phyloP scores from a whole-genome alignment of 768 basidiomycete species.

The Sporobolomyces pararoseus region DNA sequence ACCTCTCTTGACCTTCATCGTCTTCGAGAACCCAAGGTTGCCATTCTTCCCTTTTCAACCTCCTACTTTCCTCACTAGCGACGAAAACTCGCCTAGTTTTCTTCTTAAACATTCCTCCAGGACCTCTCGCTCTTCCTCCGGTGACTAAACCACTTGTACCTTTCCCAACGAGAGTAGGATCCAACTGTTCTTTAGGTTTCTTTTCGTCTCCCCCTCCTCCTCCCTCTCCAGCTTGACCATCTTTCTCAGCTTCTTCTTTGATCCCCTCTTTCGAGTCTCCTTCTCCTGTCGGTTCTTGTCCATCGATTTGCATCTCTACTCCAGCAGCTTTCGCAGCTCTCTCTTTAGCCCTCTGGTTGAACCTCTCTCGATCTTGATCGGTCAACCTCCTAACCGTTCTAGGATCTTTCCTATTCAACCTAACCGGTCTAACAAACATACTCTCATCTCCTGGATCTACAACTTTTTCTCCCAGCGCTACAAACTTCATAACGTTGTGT shows the following conservation, averaged over 20 bases:
- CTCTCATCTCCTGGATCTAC: slow-evolving; percentile 64
- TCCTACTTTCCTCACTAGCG: slow-evolving; percentile 70
- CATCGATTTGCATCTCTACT: slow-evolving; percentile 22
- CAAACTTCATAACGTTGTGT: slow-evolving; percentile 89
- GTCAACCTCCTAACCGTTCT: slow-evolving; percentile 47
- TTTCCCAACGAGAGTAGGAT: slow-evolving; percentile 32
- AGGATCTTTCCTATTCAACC: slow-evolving; percentile 80
- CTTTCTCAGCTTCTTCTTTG: slow-evolving; percentile 8
- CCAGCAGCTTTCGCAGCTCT: slow-evolving; percentile 5
- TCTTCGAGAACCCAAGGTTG: slow-evolving; percentile 86
- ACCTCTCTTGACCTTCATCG: slow-evolving; percentile 67
- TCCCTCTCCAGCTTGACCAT: background rate
- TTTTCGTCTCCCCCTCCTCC: slow-evolving; percentile 8
- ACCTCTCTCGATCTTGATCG: slow-evolving; percentile 35
- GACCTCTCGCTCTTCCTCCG: slow-evolving; percentile 11
- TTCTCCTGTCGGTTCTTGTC: background rate
- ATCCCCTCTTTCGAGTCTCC: background rate
- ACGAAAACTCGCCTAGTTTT: slow-evolving; percentile 78
- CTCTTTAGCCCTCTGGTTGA: slow-evolving; percentile 21
- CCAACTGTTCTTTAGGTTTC: slow-evolving; percentile 28
- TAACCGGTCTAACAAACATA: slow-evolving; percentile 69
- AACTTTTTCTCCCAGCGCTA: slow-evolving; percentile 54
- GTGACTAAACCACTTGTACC: slow-evolving; percentile 19
- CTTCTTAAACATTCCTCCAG: slow-evolving; percentile 59
- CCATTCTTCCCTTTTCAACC: slow-evolving; percentile 76